Conservation (phyloP, 345 rosid species). For the Melastoma malabathricum region DNA sequence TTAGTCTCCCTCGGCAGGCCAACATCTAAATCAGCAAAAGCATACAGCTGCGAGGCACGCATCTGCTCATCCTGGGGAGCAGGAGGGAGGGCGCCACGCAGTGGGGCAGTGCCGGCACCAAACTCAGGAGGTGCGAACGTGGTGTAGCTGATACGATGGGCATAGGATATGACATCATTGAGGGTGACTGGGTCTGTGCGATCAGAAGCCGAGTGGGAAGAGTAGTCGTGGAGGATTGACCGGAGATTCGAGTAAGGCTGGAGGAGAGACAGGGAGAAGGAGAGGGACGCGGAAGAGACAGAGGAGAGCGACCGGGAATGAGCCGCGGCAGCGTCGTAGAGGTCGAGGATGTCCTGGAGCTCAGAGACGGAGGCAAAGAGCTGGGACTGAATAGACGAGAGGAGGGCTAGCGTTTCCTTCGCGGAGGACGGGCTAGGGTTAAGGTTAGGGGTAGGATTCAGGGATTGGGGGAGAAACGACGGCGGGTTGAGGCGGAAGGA, state of each 20-base stretch:
- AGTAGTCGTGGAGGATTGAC: too few species aligned
- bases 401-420: constrained; percentile 51
- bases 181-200: too few species aligned
- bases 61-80: constrained; percentile 97
- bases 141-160: constrained; percentile 84
- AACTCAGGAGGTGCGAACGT: constrained; percentile 92
- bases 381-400: constrained; percentile 71
- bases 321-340: constrained; percentile 59
- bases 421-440: constrained; percentile 46
- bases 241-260: too few species aligned
- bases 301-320: constrained; percentile 25
- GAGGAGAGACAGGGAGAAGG: constrained; percentile 29
- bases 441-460: too few species aligned
- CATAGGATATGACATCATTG: constrained; percentile 55
- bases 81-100: constrained; percentile 89
- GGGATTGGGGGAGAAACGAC: constrained; percentile 10
- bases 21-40: constrained; percentile 73
- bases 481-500: constrained; percentile 39
- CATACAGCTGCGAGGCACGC: constrained; percentile 82
- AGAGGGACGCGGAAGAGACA: constrained; percentile 30
- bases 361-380: constrained; percentile 85
- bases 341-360: constrained; percentile 85
- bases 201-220: too few species aligned
- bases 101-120: constrained; percentile 82
- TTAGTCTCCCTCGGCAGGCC: constrained; percentile 60